Conservation (phyloP, 768 basidiomycete species). For the Galerina marginata region DNA sequence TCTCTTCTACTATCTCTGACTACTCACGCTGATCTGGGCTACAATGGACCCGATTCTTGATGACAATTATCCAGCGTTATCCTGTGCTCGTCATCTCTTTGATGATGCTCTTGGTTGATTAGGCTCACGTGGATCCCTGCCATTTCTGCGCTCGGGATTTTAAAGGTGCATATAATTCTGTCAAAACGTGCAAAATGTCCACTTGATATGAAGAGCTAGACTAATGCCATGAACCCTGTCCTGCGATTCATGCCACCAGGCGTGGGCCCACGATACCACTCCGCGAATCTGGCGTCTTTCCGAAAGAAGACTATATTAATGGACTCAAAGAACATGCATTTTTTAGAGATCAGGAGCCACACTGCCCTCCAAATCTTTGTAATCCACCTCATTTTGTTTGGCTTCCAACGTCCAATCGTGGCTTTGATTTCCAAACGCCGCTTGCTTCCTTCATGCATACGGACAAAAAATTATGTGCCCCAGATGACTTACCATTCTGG, state of each 20-base stretch:
- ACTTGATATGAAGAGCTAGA: background rate
- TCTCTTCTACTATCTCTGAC: background rate
- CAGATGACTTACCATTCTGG: background rate
- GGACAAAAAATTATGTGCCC: conserved; percentile 1
- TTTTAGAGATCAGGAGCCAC: background rate
- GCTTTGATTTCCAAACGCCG: background rate
- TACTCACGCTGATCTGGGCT: too few species aligned
- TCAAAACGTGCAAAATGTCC: conserved; percentile 5
- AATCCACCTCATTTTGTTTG: conserved; percentile 23
- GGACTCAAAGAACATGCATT: conserved; percentile 12
- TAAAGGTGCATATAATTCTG: background rate
- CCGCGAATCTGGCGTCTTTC: conserved; percentile 30
- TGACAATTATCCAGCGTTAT: too few species aligned
- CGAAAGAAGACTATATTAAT: conserved; percentile 18
- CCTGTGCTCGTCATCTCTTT: too few species aligned
- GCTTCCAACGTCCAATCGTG: conserved; percentile 21
- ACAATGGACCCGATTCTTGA: too few species aligned
- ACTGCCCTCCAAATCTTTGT: conserved; percentile 6
- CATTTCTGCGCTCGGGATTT: background rate
- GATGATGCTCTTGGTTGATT: background rate
- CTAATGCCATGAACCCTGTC: conserved; percentile 9
- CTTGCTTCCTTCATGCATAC: background rate
- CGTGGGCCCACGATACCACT: conserved; percentile 18
- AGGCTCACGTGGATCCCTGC: background rate
- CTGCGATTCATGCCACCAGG: conserved; percentile 13